Conservation (phyloP, 768 basidiomycete species). For the Agrocybe pediades region DNA sequence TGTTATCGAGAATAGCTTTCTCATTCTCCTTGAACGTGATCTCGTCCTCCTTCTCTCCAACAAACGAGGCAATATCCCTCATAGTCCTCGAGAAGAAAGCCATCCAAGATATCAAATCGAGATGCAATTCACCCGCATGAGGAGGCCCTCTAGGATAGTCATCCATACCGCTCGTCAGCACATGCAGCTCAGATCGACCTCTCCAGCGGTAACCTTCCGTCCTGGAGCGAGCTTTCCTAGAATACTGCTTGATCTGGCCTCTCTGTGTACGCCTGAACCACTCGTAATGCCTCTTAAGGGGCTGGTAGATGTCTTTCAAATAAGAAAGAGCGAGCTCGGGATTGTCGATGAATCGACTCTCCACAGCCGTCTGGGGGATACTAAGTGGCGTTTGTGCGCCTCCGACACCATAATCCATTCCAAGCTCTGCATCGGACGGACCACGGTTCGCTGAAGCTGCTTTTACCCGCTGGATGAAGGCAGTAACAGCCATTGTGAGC, state of each 20-base stretch:
- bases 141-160: slow-evolving; percentile 93
- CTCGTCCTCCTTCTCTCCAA: slow-evolving; percentile 85
- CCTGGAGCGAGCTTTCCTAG: slow-evolving; percentile 78
- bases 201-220: slow-evolving; percentile 95
- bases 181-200: slow-evolving; percentile 81
- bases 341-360: slow-evolving; percentile 53
- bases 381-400: slow-evolving; percentile 57
- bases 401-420: slow-evolving; percentile 59
- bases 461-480: slow-evolving; percentile 79
- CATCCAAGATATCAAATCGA: slow-evolving; percentile 96
- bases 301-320: slow-evolving; percentile 79
- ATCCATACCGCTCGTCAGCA: slow-evolving; percentile 94
- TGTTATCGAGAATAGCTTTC: slow-evolving; percentile 78
- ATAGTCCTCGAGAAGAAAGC: slow-evolving; percentile 94
- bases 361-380: slow-evolving; percentile 18
- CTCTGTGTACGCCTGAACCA: slow-evolving; percentile 96
- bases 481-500: slow-evolving; percentile 89
- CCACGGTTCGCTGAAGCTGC: slow-evolving; percentile 35
- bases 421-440: slow-evolving; percentile 62
- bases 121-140: slow-evolving; percentile 88
- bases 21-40: slow-evolving; percentile 78
- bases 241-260: slow-evolving; percentile 92
- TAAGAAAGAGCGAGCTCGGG: slow-evolving; percentile 64
- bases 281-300: slow-evolving; percentile 88
- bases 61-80: slow-evolving; percentile 84